These are phyloP conservation scores for Cornus controversa DNA, from an alignment of 148 eudicot genomes.

Conservation along the genomic window DNA sequence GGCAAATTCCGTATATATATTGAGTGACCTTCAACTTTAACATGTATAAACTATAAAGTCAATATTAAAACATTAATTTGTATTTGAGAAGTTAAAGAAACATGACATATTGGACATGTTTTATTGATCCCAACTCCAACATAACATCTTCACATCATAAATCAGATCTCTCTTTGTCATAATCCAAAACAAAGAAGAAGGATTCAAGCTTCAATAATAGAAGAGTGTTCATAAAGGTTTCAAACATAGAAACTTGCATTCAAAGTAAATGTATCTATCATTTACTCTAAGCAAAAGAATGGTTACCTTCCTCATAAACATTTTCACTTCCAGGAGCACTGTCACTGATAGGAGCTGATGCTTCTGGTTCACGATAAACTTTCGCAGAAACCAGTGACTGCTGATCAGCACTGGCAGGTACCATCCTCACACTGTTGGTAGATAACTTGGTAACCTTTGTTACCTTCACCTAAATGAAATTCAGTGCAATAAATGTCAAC, in stretches of 20 bases:
- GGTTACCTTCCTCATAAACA: slow-evolving; percentile 40
- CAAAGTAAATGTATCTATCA: neutral
- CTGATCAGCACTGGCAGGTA: slow-evolving; percentile 44
- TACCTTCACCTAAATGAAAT: slow-evolving; percentile 50
- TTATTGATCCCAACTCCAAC: neutral
- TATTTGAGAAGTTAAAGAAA: neutral
- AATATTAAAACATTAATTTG: neutral
- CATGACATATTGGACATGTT: neutral
- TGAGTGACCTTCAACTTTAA: slow-evolving; percentile 57
- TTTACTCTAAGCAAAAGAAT: neutral
- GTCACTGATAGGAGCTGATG: slow-evolving; percentile 32
- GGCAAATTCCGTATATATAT: slow-evolving; percentile 69
- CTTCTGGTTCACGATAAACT: slow-evolving; percentile 30
- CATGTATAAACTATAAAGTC: neutral
- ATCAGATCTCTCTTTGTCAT: neutral
- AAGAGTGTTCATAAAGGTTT: neutral
- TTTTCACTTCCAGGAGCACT: slow-evolving; percentile 34
- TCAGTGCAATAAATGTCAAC: slow-evolving; percentile 4
- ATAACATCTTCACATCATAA: neutral
- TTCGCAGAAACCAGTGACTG: slow-evolving; percentile 31
- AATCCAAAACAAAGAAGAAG: slow-evolving; percentile 5
- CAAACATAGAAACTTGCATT: neutral
- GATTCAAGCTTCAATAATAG: neutral
- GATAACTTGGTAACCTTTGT: slow-evolving; percentile 37
- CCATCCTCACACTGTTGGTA: slow-evolving; percentile 29